These are phyloP conservation scores for Tricholoma furcatifolium DNA, from an alignment of 768 basidiomycete species.

Conservation along the genomic window DNA sequence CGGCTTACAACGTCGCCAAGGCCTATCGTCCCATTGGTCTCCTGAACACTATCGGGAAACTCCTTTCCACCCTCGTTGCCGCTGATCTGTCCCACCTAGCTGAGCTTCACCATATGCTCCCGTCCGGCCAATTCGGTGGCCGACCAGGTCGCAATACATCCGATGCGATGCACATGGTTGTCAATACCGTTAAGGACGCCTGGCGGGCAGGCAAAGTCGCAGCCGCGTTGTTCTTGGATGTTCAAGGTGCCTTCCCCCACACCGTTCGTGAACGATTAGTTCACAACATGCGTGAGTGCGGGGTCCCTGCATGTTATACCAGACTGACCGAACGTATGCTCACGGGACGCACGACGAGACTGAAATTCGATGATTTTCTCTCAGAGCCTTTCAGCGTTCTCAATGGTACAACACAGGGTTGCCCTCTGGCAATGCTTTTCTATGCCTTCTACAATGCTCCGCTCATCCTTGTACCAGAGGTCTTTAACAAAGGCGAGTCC, in stretches of 20 bases:
- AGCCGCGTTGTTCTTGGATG: conserved; percentile 38
- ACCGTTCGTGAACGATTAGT: conserved; percentile 26
- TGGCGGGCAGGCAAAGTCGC: conserved; percentile 35
- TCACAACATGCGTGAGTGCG: not conserved
- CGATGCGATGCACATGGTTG: conserved; percentile 32
- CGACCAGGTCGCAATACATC: conserved; percentile 36
- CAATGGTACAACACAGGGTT: not conserved
- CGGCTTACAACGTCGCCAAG: too few species aligned
- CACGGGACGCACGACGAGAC: not conserved
- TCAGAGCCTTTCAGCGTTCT: not conserved
- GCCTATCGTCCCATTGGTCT: too few species aligned
- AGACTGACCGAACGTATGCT: not conserved
- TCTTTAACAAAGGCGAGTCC: not conserved
- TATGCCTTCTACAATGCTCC: too few species aligned
- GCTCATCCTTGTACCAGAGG: too few species aligned
- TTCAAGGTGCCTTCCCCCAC: conserved; percentile 43
- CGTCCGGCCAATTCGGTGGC: conserved; percentile 17
- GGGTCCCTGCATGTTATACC: not conserved
- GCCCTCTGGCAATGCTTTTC: not conserved
- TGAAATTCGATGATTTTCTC: not conserved
- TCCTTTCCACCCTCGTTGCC: conserved; percentile 22
- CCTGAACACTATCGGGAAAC: conserved; percentile 26
- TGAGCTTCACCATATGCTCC: conserved; percentile 32
- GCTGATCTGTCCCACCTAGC: conserved; percentile 22
- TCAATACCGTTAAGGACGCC: conserved; percentile 33